Base-by-base conservation (phyloP, 2,329 filamentous ascomycete species). In the Sordariomycetes sp. region DNA sequence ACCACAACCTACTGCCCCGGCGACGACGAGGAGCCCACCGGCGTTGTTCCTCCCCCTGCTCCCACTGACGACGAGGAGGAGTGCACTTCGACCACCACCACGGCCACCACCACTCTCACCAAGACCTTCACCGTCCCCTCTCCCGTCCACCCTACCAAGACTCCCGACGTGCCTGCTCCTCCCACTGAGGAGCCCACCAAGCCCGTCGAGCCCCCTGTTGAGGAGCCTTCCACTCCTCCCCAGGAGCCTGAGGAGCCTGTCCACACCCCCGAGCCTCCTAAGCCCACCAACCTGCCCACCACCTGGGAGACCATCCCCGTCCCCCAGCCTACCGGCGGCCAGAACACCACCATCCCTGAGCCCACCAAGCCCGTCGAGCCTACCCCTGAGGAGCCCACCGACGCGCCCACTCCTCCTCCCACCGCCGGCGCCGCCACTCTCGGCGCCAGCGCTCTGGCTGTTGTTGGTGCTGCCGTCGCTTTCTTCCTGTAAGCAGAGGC, bases 401-500 rank as follows among this genome's bases (percentile, higher is more conserved):
- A 37, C 24, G 27, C 33, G 32, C 32, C 36, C 41, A 30, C 35
- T 14, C 33, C 38, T 17, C 32, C 36, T 14, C 25, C 26, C 4
- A 26, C 34, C 20, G 41, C 33, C 36, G 38, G 45, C 34, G 45
- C 43, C 15, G 39, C 35, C 32, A 43, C 42, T 35, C 27, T 41
- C 21, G 35, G 46, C 32, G 31, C 42, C 36, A 45, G 44, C 38
- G 34, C 39, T 23, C 19, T 47, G 33, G 42, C 39, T 21, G 35
- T 45, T 17, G 32, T 47, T 29, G 41, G 41, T 26, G 42, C 35
- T 27, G 30, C 42, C 20, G 36, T 33, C 10, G 43, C 39, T 30
- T 30, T 50, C 40, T 34, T 48, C 36, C 39, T 47, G 39, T 45
- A 43, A 40, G 32, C 8, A 17, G 17, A 17, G 8, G 3, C 25